Evolutionary conservation across 768 basidiomycete species (phyloP).

Genomic region (Russula ochroleuca): DNA sequence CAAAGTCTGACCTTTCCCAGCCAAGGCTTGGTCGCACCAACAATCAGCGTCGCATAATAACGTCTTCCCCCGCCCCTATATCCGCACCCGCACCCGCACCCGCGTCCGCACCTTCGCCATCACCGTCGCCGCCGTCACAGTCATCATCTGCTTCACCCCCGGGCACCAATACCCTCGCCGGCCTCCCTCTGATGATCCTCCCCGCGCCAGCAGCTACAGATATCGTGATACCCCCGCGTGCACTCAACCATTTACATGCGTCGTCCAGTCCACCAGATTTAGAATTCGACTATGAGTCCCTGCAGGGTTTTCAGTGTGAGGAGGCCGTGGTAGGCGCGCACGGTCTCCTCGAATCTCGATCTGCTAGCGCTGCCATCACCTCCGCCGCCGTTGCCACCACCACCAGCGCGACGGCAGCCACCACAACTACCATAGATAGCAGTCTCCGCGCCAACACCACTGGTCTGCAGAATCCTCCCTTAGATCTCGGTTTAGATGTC

Average conservation of each 20-base stretch:
- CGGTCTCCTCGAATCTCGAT: conserved; percentile 19
- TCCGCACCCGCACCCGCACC: not conserved
- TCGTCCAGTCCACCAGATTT: not conserved
- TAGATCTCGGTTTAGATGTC: conserved; percentile 3
- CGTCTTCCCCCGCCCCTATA: not conserved
- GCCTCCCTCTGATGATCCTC: conserved; percentile 7
- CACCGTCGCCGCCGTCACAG: not conserved
- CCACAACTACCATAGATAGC: not conserved
- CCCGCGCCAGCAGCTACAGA: not conserved
- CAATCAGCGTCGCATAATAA: not conserved
- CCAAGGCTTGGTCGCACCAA: not conserved
- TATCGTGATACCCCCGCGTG: conserved; percentile 7
- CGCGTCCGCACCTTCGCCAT: not conserved
- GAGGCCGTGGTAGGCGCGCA: conserved; percentile 15
- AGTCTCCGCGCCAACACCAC: not conserved
- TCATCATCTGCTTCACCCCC: not conserved
- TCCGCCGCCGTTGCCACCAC: not conserved
- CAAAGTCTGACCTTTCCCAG: not conserved
- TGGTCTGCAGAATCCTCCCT: not conserved
- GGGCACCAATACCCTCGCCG: not conserved
- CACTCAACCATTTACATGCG: conserved; percentile 8
- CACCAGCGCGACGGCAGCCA: not conserved
- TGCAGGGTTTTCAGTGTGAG: conserved; percentile 20
- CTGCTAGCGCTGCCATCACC: not conserved
- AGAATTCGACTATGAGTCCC: not conserved